These are phyloP conservation scores for Phytophthora agathidicida DNA, from an alignment of 352 stramenopile species.

Conservation along the genomic window DNA sequence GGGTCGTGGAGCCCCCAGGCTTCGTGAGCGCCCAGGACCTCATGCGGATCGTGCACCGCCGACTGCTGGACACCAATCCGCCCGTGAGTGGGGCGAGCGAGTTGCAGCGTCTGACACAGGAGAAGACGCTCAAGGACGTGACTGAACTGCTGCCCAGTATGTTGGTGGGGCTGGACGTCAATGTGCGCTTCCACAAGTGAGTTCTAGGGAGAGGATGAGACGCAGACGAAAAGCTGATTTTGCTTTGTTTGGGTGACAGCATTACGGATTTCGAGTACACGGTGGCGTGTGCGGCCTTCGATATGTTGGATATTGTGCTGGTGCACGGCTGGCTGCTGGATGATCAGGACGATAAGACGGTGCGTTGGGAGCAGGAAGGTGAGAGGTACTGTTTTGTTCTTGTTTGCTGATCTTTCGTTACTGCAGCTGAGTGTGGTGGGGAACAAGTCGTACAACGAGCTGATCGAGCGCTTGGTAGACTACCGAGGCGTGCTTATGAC, in stretches of 20 bases:
- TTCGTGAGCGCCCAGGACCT: constrained; percentile 92
- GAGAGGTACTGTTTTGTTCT: not conserved
- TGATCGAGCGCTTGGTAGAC: constrained; percentile 95
- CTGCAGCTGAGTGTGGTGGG: constrained; percentile 74
- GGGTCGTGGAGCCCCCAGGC: constrained; percentile 48
- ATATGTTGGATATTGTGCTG: constrained; percentile 95
- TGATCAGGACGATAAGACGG: constrained; percentile 86
- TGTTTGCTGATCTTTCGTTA: constrained; percentile 9
- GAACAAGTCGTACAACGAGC: constrained; percentile 97
- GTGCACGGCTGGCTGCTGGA: constrained; percentile 99
- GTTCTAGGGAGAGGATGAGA: not conserved
- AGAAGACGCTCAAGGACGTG: constrained; percentile 91
- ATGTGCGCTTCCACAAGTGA: constrained; percentile 95
- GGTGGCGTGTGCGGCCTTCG: constrained; percentile 93
- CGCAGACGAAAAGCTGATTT: not conserved
- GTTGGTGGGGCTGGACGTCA: constrained; percentile 97
- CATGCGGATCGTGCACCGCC: constrained; percentile 89
- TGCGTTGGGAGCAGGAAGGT: constrained; percentile 21
- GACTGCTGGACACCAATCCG: constrained; percentile 86
- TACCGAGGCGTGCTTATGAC: constrained; percentile 78
- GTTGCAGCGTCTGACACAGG: constrained; percentile 68
- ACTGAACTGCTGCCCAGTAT: constrained; percentile 93
- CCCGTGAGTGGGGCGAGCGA: constrained; percentile 61
- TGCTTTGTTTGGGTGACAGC: constrained; percentile 27
- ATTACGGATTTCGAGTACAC: constrained; percentile 97